These are phyloP conservation scores for Penicillium macrosclerotiorum DNA, from an alignment of 495 filamentous ascomycete species.

Conservation along the genomic window DNA sequence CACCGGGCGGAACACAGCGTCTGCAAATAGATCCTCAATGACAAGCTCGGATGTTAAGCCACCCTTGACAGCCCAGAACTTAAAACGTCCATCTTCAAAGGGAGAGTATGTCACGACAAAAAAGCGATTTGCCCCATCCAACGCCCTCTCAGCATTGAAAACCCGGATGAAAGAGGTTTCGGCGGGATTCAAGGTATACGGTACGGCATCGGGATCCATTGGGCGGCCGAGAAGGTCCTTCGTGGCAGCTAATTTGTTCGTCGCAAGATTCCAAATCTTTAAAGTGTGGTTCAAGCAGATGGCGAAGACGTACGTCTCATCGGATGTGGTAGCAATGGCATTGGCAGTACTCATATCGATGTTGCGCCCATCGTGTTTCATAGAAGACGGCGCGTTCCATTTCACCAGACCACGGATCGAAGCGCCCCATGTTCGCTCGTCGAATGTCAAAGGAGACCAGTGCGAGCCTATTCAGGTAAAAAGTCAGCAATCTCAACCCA, in stretches of 20 bases:
- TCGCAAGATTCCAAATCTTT: slow-evolving; percentile 78
- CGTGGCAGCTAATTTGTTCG: slow-evolving; percentile 66
- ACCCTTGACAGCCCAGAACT: slow-evolving; percentile 82
- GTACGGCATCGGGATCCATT: slow-evolving; percentile 54
- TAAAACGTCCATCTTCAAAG: slow-evolving; percentile 83
- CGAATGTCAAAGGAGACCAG: slow-evolving; percentile 78
- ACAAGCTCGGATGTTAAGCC: slow-evolving; percentile 59
- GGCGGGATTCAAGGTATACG: slow-evolving; percentile 74
- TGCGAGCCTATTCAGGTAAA: slow-evolving; percentile 40
- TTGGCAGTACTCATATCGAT: slow-evolving; percentile 64
- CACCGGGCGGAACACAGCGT: slow-evolving; percentile 60
- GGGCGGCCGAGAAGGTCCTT: slow-evolving; percentile 66
- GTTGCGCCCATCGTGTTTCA: slow-evolving; percentile 62
- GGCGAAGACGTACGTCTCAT: slow-evolving; percentile 72
- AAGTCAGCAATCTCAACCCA: background rate
- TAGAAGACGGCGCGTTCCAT: slow-evolving; percentile 63
- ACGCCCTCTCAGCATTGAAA: slow-evolving; percentile 53
- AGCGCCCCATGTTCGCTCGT: slow-evolving; percentile 73
- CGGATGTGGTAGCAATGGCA: slow-evolving; percentile 62
- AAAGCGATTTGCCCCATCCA: slow-evolving; percentile 61
- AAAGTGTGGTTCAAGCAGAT: slow-evolving; percentile 84
- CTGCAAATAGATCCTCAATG: slow-evolving; percentile 68
- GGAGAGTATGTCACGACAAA: slow-evolving; percentile 84
- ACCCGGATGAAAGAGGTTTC: slow-evolving; percentile 71
- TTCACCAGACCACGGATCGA: slow-evolving; percentile 69